Evolutionary conservation across 2,329 filamentous ascomycete species (phyloP).

Genomic region (Macroventuria anomochaeta): DNA sequence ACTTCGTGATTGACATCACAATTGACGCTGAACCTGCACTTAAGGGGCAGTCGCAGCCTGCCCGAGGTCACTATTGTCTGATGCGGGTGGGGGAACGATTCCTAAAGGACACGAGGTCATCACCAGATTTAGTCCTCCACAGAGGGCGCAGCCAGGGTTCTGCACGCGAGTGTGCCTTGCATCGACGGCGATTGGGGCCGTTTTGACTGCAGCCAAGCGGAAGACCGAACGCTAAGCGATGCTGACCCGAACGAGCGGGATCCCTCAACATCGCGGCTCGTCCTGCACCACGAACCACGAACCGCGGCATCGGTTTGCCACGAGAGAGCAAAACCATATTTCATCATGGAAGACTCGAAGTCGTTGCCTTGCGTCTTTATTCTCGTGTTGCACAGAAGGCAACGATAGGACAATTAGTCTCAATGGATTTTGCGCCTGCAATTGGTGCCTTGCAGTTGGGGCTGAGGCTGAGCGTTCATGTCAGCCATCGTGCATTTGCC

Average conservation of each 20-base stretch:
- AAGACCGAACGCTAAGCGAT: slow-evolving; percentile 4
- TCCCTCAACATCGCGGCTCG: slow-evolving; percentile 2
- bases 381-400: background rate
- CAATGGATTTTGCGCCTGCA: background rate
- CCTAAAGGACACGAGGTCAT: background rate
- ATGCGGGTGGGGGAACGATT: background rate
- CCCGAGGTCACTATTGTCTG: background rate
- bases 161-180: slow-evolving; percentile 7
- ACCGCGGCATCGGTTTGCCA: slow-evolving; percentile 2
- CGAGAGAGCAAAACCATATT: background rate
- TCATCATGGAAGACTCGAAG: background rate
- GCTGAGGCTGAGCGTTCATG: slow-evolving; percentile 28
- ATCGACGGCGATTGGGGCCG: slow-evolving; percentile 5
- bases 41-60: background rate
- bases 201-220: slow-evolving; percentile 6
- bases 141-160: slow-evolving; percentile 6
- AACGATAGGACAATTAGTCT: background rate
- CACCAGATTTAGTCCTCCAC: slow-evolving; percentile 3
- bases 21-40: background rate
- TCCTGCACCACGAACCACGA: slow-evolving; percentile 8
- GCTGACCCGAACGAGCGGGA: slow-evolving; percentile 14
- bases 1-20: background rate
- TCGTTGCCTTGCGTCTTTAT: slow-evolving; percentile 4
- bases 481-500: slow-evolving; percentile 24
- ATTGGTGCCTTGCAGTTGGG: slow-evolving; percentile 19